Evolutionary conservation across 768 basidiomycete genomes (phyloP).

Genomic region (Pseudohyphozyma bogoriensis): DNA sequence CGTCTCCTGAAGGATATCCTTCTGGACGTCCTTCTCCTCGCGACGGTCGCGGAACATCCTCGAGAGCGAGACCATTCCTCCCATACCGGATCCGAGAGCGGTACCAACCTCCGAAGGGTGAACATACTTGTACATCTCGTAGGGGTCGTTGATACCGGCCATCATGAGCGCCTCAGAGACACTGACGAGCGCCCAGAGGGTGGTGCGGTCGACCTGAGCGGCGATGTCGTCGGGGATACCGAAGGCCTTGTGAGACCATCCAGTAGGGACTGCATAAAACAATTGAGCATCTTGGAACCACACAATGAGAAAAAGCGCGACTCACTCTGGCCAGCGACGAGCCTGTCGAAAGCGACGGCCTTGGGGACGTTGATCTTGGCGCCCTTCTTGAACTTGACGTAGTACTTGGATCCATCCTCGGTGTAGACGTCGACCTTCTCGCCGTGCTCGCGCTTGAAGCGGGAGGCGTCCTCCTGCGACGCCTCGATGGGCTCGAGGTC

Average conservation of each 20-base stretch:
- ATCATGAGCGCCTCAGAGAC: slow-evolving; percentile 91
- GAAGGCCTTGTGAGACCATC: slow-evolving; percentile 92
- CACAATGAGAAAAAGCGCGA: background rate
- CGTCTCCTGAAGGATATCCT: slow-evolving; percentile 97
- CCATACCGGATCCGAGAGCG: slow-evolving; percentile 92
- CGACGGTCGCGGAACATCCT: slow-evolving; percentile 99
- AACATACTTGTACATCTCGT: slow-evolving; percentile 91
- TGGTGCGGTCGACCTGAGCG: slow-evolving; percentile 81
- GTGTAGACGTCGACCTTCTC: slow-evolving; percentile 95
- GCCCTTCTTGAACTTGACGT: slow-evolving; percentile 97
- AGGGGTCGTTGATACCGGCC: slow-evolving; percentile 95
- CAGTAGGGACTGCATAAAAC: slow-evolving; percentile 57
- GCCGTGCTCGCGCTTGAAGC: slow-evolving; percentile 92
- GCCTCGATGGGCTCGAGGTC: slow-evolving; percentile 95
- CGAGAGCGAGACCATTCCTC: slow-evolving; percentile 63
- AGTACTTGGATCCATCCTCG: slow-evolving; percentile 85
- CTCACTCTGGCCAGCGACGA: slow-evolving; percentile 73
- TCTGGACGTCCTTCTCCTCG: slow-evolving; percentile 96
- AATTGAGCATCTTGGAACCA: background rate
- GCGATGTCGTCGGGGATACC: slow-evolving; percentile 95
- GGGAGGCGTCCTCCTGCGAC: slow-evolving; percentile 75
- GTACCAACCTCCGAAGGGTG: slow-evolving; percentile 96
- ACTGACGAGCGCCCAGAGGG: slow-evolving; percentile 88
- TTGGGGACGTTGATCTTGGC: slow-evolving; percentile 81
- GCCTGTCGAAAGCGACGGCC: slow-evolving; percentile 84